These are phyloP conservation scores for Fibroporia radiculosa DNA, from an alignment of 768 basidiomycete species.

Conservation along the genomic window DNA sequence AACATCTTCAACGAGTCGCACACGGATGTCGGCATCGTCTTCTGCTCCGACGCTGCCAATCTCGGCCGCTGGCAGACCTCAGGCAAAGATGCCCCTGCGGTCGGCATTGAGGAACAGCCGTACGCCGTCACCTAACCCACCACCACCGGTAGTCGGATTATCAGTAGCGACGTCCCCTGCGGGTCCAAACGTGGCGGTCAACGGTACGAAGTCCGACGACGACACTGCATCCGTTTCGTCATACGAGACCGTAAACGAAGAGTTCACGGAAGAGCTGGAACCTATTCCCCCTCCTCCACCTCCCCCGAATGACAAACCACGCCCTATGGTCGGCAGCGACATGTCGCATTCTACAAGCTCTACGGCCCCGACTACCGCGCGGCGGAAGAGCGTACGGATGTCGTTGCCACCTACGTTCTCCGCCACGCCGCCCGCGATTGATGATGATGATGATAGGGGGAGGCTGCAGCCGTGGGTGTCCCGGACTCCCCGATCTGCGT, in stretches of 20 bases:
- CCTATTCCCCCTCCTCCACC: constrained; percentile 13
- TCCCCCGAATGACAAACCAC: constrained; percentile 11
- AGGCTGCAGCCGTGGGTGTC: constrained; percentile 18
- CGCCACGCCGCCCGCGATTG: constrained; percentile 56
- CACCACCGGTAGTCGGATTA: neutral
- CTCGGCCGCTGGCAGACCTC: constrained; percentile 13
- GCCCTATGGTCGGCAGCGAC: constrained; percentile 20
- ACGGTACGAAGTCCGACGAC: constrained; percentile 10
- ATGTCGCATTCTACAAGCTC: constrained; percentile 20
- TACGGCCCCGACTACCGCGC: constrained; percentile 18
- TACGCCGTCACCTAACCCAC: constrained; percentile 20
- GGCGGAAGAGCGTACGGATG: constrained; percentile 71
- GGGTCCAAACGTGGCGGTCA: neutral
- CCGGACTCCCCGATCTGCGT: neutral
- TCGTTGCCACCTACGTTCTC: constrained; percentile 74
- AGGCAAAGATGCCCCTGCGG: constrained; percentile 43
- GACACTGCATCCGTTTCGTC: constrained; percentile 49
- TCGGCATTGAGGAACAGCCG: constrained; percentile 50
- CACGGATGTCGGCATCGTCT: constrained; percentile 9
- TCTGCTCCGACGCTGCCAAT: constrained; percentile 13
- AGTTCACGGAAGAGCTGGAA: constrained; percentile 28
- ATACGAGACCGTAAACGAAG: constrained; percentile 61
- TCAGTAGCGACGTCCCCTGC: neutral
- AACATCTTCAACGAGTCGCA: constrained; percentile 8
- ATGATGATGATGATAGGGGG: constrained; percentile 32